Conservation (phyloP, 306 rosid genomes). For the Pyrus pyrifolia region DNA sequence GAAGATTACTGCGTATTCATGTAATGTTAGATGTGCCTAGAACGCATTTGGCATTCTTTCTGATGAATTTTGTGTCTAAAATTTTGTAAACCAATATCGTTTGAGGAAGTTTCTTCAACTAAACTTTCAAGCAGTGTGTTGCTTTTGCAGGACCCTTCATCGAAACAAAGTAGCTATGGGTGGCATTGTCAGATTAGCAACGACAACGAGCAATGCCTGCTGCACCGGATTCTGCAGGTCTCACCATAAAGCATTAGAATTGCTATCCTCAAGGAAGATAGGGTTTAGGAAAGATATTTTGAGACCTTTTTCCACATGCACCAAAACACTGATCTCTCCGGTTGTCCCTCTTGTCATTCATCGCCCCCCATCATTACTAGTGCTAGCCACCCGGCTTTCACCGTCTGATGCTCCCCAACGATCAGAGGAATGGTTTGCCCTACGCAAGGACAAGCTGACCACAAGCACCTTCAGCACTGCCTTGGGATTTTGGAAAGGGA, state of each 20-base stretch:
- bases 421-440: slow-evolving; percentile 94
- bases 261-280: slow-evolving; percentile 22
- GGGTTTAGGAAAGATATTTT: slow-evolving; percentile 5
- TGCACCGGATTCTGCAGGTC: slow-evolving; percentile 31
- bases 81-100: background rate
- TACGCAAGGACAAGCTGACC: slow-evolving; percentile 83
- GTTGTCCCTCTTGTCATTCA: slow-evolving; percentile 17
- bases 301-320: slow-evolving; percentile 32
- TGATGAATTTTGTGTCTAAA: slow-evolving; percentile 1
- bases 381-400: slow-evolving; percentile 33
- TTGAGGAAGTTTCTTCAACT: slow-evolving; percentile 7
- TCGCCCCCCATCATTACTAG: slow-evolving; percentile 32
- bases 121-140: slow-evolving; percentile 22
- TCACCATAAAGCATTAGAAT: slow-evolving; percentile 24
- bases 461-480: slow-evolving; percentile 94
- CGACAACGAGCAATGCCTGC: slow-evolving; percentile 38
- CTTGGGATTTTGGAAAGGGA: slow-evolving; percentile 89
- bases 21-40: background rate
- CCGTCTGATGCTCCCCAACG: slow-evolving; percentile 61
- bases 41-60: slow-evolving; percentile 1
- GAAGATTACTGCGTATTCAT: background rate
- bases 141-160: slow-evolving; percentile 27
- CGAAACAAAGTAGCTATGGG: slow-evolving; percentile 15
- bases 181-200: slow-evolving; percentile 30
- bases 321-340: slow-evolving; percentile 14